Base-by-base conservation (phyloP, 1,284 basidiomycete species). In the Phylloporus gajari region DNA sequence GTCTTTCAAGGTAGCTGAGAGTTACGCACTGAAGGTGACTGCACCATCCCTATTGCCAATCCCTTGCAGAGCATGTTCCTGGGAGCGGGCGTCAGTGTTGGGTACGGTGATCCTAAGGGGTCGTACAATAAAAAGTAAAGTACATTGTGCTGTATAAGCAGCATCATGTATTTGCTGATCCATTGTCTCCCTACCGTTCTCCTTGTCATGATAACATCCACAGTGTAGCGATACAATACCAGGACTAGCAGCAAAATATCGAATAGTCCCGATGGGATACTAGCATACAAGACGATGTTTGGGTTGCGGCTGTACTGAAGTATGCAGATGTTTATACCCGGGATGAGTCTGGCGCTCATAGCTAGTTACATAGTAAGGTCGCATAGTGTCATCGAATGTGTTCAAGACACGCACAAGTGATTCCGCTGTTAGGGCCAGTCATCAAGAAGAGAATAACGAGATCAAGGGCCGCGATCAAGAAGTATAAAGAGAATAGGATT, bases 101-200 rank as follows among this genome's bases (percentile, higher is more conserved):
- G 17, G 12, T 9, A 19, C 38, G 4, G n/a, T 12, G 27, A 44
- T 30, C n/a, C 11, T 38, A 21, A 5, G 38, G 72, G 6, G 35
- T 30, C 69, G 27, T 30, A 75, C 74, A 75, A 53, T 48, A 75
- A 7, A 32, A 75, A 75, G 38, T 75, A 75, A 35, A 75, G 30
- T 44, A 44, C 38, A 42, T 56, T 74, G 40, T 75, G 72, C 25
- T 70, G 51, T 5, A 74, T 44, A 1, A 75, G 61, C 5, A 75
- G 32, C 38, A 2, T 44, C 68, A 75, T 70, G n/a, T 69, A 75
- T 35, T 68, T 32, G 25, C 75, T 74, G 40, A 74, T 32, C 25
- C 12, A 8, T 27, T 19, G 42, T 35, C 27, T 61, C n/a, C 74
- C 74, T 19, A 63, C 2, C 59, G 15, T 69, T 38, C 15, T 30